These are phyloP conservation scores for Aethionema arabicum DNA, from an alignment of 345 rosid genomes.

Conservation along the genomic window DNA sequence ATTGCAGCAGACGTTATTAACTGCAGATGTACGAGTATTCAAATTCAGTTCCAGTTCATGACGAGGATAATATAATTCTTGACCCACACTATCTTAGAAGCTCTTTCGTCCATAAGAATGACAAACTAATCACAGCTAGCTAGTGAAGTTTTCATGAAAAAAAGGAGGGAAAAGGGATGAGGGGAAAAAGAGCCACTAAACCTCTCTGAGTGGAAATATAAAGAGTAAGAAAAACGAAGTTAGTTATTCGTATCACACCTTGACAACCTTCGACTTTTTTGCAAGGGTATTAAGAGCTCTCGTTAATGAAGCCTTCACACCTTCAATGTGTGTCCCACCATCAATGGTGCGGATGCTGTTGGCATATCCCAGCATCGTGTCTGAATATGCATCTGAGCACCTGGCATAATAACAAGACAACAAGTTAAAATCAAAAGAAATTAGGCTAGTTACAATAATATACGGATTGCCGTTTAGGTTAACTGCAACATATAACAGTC, in stretches of 20 bases:
- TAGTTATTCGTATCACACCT: constrained; percentile 47
- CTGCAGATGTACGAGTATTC: constrained; percentile 13
- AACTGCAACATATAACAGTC: constrained; percentile 17
- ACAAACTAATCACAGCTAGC: constrained; percentile 6
- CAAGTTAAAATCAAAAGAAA: background rate
- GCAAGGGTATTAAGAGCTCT: constrained; percentile 83
- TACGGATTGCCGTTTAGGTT: constrained; percentile 6
- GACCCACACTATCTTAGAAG: constrained; percentile 4
- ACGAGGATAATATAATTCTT: background rate
- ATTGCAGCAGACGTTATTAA: background rate
- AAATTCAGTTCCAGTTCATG: constrained; percentile 14
- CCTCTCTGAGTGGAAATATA: constrained; percentile 9
- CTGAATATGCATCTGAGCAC: constrained; percentile 97
- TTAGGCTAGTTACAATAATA: constrained; percentile 10
- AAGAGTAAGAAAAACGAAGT: background rate
- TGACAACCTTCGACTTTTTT: constrained; percentile 79
- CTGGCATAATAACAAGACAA: constrained; percentile 39
- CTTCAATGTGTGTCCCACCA: constrained; percentile 98
- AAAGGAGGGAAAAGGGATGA: background rate
- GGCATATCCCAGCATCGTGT: constrained; percentile 86
- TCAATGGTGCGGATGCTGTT: constrained; percentile 92
- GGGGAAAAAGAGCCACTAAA: background rate
- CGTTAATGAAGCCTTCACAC: constrained; percentile 85
- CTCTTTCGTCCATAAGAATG: constrained; percentile 15
- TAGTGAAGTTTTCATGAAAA: background rate